Evolutionary conservation across 2,329 filamentous ascomycete genomes (phyloP), one percentile per base, ranked within the genome.

Genomic region (Pseudogymnoascus pannorum): DNA sequence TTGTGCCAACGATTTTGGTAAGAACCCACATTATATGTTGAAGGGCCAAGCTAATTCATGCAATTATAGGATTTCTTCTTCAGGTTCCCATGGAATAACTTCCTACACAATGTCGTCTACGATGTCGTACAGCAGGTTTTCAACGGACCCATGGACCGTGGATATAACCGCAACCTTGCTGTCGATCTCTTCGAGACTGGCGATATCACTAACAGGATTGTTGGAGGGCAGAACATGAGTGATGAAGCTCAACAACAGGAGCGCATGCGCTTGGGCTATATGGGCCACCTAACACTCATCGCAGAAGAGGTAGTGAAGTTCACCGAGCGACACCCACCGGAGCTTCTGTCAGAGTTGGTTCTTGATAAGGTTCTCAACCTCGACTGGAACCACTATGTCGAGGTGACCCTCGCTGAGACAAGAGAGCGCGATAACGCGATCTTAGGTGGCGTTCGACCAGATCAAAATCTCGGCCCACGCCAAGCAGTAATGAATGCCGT

Each of bases 241-340:
- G 93, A 97, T 70, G 87, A 90, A 72, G 90, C 91, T 0, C 91
- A 97, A 74, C 79, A 83, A 63, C 85, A 88, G 71, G 91, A 85
- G 66, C 92, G 90, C 73, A 97, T 96, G 75, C 88, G 94, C 57
- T 87, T 97, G 73, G 94, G 94, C 40, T 99, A 97, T 76, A 99
- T 99, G 92, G 94, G 94, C 2, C 94, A 99, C 74, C 79, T 99
- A 58, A 99, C 94, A 0, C 82, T 99, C 26, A 97, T 99, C 63
- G 93, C 94, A 29, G 94, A 99, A 75, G 94, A 99, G 75, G 94
- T 99, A 16, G 92, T 97, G 72, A 99, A 97, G 75, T 97, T 99
- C 72, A 96, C 92, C 35, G 94, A 97, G 75, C 86, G 94, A 60
- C 91, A 97, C 73, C 89, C 93, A 3, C 89, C 92, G 0, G 92